phyloP scores from a whole-genome alignment of 805 yeast genomes.

The Lipomyces orientalis region DNA sequence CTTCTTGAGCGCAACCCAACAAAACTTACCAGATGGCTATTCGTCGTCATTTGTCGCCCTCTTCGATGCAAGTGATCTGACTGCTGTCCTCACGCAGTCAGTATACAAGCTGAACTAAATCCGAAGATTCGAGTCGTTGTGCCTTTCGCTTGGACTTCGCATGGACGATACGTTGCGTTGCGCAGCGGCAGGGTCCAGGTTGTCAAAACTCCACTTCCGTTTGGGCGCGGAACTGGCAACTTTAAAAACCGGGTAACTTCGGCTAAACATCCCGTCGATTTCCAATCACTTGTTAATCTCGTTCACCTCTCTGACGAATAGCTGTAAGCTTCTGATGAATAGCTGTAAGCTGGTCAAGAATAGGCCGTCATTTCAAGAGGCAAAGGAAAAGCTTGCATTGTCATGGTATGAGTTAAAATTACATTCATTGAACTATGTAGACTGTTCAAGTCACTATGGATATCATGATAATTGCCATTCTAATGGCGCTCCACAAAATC shows the following conservation, averaged over 20 bases:
- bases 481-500: background rate
- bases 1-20: background rate
- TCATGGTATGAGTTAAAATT: background rate
- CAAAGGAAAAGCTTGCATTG: too few relatives aligned
- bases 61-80: background rate
- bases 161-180: background rate
- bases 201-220: background rate
- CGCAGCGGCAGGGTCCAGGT: background rate
- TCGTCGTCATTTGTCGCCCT: constrained; percentile 17
- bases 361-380: too few relatives aligned
- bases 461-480: background rate
- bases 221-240: background rate
- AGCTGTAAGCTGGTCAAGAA: background rate
- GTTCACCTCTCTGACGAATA: too few relatives aligned
- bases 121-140: background rate
- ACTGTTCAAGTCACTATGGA: background rate
- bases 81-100: background rate
- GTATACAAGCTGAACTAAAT: background rate
- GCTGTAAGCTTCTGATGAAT: background rate
- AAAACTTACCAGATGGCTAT: constrained; percentile 12
- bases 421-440: too few relatives aligned
- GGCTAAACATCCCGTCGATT: too few relatives aligned
- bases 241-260: background rate
- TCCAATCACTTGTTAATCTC: too few relatives aligned
- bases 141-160: background rate